Evolutionary conservation across 2,329 filamentous ascomycete species (phyloP), one percentile per base, ranked within the genome.

Genomic region (Phialocephala subalpina): DNA sequence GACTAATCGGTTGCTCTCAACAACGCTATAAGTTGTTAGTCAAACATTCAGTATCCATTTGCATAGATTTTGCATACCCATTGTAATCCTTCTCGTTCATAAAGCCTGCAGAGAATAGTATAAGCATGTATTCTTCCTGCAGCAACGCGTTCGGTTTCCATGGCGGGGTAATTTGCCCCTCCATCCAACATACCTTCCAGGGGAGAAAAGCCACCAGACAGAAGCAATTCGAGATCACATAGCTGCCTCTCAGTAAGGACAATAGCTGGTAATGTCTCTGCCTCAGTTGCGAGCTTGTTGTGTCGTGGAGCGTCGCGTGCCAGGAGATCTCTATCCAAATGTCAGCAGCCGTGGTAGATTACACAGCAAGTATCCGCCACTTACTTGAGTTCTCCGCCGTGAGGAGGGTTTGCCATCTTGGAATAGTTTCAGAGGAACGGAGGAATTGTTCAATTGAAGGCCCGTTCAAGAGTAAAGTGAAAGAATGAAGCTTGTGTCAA

Each of bases 61-160:
- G 8, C 53, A 49, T 22, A 33, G 45, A 64, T 27, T 20, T 40
- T 70, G 80, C 86, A 73, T 87, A 95, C 93, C 92, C 90, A 81
- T 97, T 92, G 86, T 97, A 99, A 82, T 99, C 96, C 82, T 93
- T 91, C 86, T 99, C 90, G 80, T 88, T 97, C 92, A 99, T 91
- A 85, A 99, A 99, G 77, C 94, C 93, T 97, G 75, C 2, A 62
- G 18, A 45, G 52, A 33, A 33, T 60, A 42, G 62, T 65, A 72
- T 78, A 58, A 80, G 75, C 67, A 16, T 65, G 20, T 53, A 35
- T 67, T 70, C 65, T 64, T 66, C 61, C 67, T 59, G 40, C 45
- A 52, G 47, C 22, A 40, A 45, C 8, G 42, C 33, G 29, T 60
- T 61, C 42, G 35, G 6, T 49, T 47, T n/a, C 18, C 40, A 61